Evolutionary conservation across 2,329 filamentous ascomycete genomes (phyloP).

Genomic region (Phaeophleospora eucalypticola): DNA sequence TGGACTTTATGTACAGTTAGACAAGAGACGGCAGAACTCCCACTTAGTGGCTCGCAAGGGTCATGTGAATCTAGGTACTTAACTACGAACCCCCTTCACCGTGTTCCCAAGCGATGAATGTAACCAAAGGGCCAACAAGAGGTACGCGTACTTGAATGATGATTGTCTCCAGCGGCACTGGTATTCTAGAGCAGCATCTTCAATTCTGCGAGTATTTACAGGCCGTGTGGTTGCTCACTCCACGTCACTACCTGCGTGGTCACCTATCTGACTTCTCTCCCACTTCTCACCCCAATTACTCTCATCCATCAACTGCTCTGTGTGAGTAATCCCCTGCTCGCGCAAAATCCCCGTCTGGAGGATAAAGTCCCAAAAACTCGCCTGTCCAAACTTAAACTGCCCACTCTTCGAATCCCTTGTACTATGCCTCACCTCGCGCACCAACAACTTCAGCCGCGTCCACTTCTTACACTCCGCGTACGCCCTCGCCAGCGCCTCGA

Average conservation of each 20-base stretch:
- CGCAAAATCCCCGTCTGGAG: conserved; percentile 12
- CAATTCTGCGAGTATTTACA: too few species aligned
- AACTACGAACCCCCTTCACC: too few species aligned
- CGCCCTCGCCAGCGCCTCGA: conserved; percentile 37
- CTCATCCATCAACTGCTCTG: conserved; percentile 6
- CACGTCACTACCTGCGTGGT: too few species aligned
- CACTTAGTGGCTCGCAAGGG: not conserved
- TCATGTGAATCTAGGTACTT: not conserved
- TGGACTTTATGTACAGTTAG: too few species aligned
- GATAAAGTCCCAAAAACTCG: conserved; percentile 18
- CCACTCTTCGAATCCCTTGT: conserved; percentile 8
- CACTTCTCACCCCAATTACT: not conserved
- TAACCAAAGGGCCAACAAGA: too few species aligned
- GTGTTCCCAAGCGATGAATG: too few species aligned
- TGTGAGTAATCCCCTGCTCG: conserved; percentile 4
- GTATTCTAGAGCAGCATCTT: too few species aligned
- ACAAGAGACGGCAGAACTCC: not conserved
- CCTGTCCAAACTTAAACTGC: conserved; percentile 5
- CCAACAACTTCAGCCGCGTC: conserved; percentile 33
- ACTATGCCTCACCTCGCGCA: conserved; percentile 22
- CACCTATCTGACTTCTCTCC: too few species aligned
- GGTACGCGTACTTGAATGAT: too few species aligned
- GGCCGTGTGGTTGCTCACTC: too few species aligned
- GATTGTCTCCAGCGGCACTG: too few species aligned
- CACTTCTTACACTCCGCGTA: conserved; percentile 36